phyloP scores from a whole-genome alignment of 2,329 filamentous ascomycete species.

The Septoria linicola region DNA sequence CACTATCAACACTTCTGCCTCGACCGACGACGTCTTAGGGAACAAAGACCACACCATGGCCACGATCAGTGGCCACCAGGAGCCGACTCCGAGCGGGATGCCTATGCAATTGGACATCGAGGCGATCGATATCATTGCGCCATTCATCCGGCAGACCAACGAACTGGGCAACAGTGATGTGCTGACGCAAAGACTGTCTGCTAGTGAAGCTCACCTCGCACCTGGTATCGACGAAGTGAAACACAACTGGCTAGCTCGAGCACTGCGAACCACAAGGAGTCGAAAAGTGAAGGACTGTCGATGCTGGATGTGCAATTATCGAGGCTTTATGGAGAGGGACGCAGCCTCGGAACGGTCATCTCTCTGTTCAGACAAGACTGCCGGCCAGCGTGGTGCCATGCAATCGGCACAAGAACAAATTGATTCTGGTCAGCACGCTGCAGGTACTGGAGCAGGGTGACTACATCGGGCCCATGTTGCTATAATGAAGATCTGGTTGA shows the following conservation, averaged over 20 bases:
- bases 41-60: background rate
- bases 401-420: background rate
- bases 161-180: background rate
- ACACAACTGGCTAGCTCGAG: too few species aligned
- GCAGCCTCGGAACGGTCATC: too few species aligned
- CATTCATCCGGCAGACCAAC: conserved; percentile 2
- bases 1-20: too few species aligned
- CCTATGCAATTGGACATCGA: conserved; percentile 4
- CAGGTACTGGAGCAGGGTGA: background rate
- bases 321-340: background rate
- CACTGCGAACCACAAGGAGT: background rate
- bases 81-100: background rate
- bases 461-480: conserved; percentile 24
- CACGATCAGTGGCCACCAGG: background rate
- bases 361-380: too few species aligned
- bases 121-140: conserved; percentile 7
- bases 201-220: background rate
- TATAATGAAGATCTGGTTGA: conserved; percentile 29
- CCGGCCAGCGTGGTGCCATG: too few species aligned
- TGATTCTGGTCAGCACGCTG: background rate
- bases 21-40: background rate
- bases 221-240: too few species aligned
- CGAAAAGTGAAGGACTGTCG: conserved; percentile 1
- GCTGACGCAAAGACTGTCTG: background rate
- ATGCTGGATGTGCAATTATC: conserved; percentile 8